Evolutionary conservation across 2,329 filamentous ascomycete genomes (phyloP), one percentile per base, ranked within the genome.

Genomic region (Exophiala xenobiotica): DNA sequence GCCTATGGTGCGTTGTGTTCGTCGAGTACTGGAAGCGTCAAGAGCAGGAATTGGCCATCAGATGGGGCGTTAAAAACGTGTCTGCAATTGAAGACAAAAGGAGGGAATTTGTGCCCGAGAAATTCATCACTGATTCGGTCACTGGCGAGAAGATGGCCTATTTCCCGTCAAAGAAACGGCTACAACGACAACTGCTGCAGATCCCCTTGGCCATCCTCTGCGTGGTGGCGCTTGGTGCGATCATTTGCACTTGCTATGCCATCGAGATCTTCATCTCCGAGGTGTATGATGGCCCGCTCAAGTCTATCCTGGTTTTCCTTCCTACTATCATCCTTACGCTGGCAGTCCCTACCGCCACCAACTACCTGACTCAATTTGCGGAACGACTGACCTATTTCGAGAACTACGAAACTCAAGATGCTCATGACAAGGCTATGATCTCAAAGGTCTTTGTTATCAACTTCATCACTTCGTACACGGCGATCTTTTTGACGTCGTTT

Each of bases 21-120:
- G 87, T 95, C 50, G 92, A 97, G 67, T 96, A 88, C 70, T 97
- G 92, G 92, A 96, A 95, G 73, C 87, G 92, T 63, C 89, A 95
- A 68, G 90, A 97, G 69, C 77, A 85, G 1, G 91, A 97, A 65
- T 76, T 97, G 6, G 85, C 86, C 6, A 82, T 96, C 12, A 82
- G 89, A 61, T 97, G 92, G 92, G 87, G 88, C 11, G 90, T 96
- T 2, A 84, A 87, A 44, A 87, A 88, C 5, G 90, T 95, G 1
- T 91, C 88, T 3, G 80, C 77, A 43, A 89, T 96, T 46, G 88
- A 96, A 64, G 82, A 82, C 37, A 87, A 86, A 59, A 80, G 90
- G 40, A 79, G 82, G 27, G 81, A 92, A 63, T 97, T 96, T 69
- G 72, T 81, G 59, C 88, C 88, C 71, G 90, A 96, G 49, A 83